Evolutionary conservation across 2,329 filamentous ascomycete species (phyloP).

Genomic region (Microdochium bolleyi): DNA sequence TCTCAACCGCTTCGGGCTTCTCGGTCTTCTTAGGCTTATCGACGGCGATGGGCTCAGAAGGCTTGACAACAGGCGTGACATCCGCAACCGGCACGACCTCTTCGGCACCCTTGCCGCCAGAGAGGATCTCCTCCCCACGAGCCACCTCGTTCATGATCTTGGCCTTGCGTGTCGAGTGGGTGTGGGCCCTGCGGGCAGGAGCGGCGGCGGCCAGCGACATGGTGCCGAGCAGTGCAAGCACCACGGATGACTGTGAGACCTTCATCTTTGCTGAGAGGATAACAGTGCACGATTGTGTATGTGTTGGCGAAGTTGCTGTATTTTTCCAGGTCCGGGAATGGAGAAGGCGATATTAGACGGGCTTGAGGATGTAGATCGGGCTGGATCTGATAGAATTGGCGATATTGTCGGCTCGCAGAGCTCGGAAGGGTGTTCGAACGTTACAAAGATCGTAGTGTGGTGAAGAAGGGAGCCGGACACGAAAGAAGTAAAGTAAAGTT

Average conservation of each 20-base stretch:
- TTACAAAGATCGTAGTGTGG: neutral
- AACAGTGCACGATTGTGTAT: neutral
- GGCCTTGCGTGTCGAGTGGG: neutral
- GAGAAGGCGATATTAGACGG: neutral
- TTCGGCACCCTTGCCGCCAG: neutral
- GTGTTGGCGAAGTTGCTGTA: neutral
- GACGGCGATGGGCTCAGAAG: neutral
- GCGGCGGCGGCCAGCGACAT: neutral
- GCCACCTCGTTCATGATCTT: neutral
- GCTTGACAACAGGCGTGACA: neutral
- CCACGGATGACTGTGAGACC: neutral
- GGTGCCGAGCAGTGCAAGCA: neutral
- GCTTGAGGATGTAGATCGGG: neutral
- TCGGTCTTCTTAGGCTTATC: neutral
- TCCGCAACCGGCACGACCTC: neutral
- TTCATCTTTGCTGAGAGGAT: neutral
- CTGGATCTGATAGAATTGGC: neutral
- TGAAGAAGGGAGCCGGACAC: neutral
- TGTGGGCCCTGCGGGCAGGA: neutral
- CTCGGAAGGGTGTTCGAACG: neutral
- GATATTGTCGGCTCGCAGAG: slow-evolving; percentile 1
- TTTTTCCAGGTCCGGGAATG: neutral
- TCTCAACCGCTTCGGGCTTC: neutral
- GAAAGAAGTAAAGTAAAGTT: neutral
- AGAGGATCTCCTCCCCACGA: neutral